phyloP scores from a whole-genome alignment of 352 stramenopile genomes.

The Pelagophyceae sp. region DNA sequence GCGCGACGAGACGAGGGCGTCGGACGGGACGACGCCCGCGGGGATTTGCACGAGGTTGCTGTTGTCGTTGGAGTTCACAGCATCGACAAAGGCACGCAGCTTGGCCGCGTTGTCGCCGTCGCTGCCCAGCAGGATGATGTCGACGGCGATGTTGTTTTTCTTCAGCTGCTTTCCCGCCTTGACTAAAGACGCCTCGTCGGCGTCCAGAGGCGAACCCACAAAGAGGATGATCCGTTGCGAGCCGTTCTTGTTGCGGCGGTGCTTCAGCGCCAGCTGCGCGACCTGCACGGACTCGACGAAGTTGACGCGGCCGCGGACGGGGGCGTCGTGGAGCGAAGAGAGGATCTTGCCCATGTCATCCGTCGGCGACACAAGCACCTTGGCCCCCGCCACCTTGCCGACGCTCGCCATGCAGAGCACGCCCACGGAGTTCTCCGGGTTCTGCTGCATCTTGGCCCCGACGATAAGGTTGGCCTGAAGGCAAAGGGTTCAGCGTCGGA shows the following conservation, averaged over 20 bases:
- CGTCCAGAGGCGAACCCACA: conserved; percentile 65
- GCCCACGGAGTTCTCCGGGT: conserved; percentile 95
- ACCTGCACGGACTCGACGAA: conserved; percentile 91
- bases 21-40: conserved; percentile 85
- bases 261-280: conserved; percentile 90
- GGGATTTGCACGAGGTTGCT: conserved; percentile 92
- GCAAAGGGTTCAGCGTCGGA: neutral
- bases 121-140: conserved; percentile 90
- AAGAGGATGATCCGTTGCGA: conserved; percentile 88
- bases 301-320: conserved; percentile 52
- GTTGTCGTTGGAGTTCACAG: conserved; percentile 79
- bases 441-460: conserved; percentile 89
- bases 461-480: conserved; percentile 86
- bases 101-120: conserved; percentile 56
- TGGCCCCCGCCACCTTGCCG: conserved; percentile 61
- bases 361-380: conserved; percentile 88
- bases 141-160: conserved; percentile 98
- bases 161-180: conserved; percentile 96
- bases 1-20: conserved; percentile 89
- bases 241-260: conserved; percentile 96
- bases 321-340: conserved; percentile 77
- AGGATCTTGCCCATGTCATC: conserved; percentile 96
- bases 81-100: conserved; percentile 57
- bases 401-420: conserved; percentile 85
- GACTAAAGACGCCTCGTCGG: conserved; percentile 69